phyloP scores from a whole-genome alignment of 2,329 filamentous ascomycete species.

The Aspergillus neotritici region DNA sequence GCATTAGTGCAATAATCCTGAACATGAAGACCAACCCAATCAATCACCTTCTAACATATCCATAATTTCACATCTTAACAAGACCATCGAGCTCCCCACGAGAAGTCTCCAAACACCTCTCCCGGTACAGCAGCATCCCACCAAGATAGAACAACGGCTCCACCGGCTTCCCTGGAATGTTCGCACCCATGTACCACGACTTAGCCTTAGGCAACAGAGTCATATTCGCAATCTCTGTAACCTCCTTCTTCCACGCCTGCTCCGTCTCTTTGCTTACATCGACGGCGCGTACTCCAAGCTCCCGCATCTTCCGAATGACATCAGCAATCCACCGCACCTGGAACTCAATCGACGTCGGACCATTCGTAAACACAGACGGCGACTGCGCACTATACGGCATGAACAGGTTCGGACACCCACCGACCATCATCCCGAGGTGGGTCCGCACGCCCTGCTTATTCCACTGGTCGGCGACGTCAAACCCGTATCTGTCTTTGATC shows the following conservation, averaged over 20 bases:
- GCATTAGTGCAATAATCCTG: too few relatives aligned
- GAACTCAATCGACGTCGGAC: slow-evolving; percentile 32
- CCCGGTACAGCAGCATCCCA: slow-evolving; percentile 6
- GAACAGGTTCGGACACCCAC: slow-evolving; percentile 44
- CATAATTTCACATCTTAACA: too few relatives aligned
- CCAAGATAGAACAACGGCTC: slow-evolving; percentile 42
- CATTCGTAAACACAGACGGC: slow-evolving; percentile 29
- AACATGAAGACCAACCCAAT: too few relatives aligned
- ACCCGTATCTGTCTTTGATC: slow-evolving; percentile 10
- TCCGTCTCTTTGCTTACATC: slow-evolving; percentile 10
- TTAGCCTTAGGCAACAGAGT: slow-evolving; percentile 16
- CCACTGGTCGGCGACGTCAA: slow-evolving; percentile 13
- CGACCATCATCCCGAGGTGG: slow-evolving; percentile 37
- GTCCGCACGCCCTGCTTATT: slow-evolving; percentile 10
- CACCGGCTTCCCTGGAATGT: slow-evolving; percentile 48
- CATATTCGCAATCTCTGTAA: slow-evolving; percentile 5
- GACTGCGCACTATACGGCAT: slow-evolving; percentile 37
- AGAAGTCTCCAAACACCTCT: too few relatives aligned
- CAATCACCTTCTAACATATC: too few relatives aligned
- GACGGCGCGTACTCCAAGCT: slow-evolving; percentile 4
- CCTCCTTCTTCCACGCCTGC: slow-evolving; percentile 14
- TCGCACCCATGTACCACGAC: slow-evolving; percentile 52
- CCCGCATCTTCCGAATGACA: slow-evolving; percentile 13
- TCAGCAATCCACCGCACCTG: slow-evolving; percentile 26
- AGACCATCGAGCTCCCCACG: too few relatives aligned